Percentiles rank a stretch among this genome's conserved stretches.
Conservation (phyloP, 1,139 yeast genomes). For the Magnusiomyces paraingens region DNA sequence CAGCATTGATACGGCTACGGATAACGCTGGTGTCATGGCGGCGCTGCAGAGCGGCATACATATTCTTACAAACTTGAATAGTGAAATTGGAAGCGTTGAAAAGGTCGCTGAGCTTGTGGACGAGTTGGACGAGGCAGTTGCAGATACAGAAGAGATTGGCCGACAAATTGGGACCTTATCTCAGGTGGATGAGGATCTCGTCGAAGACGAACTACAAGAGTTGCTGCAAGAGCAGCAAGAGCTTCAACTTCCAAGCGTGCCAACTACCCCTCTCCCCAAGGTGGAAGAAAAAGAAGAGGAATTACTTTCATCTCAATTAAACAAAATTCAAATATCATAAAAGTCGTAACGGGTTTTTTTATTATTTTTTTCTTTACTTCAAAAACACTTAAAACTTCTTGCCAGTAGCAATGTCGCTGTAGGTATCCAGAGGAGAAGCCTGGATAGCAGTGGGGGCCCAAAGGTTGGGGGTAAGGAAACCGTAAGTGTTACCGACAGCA, state of each 20-base stretch:
- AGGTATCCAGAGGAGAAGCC: constrained; percentile 91
- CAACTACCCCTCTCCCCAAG: background rate
- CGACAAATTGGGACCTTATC: constrained; percentile 25
- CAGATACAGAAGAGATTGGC: constrained; percentile 32
- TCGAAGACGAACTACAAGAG: constrained; percentile 28
- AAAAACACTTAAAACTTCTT: constrained; percentile 14
- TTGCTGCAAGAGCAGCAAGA: constrained; percentile 19
- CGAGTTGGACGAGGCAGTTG: constrained; percentile 29
- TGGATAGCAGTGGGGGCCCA: constrained; percentile 84
- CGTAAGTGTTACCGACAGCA: constrained; percentile 99
- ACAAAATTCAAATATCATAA: background rate
- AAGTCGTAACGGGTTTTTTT: background rate
- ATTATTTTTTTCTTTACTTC: background rate
- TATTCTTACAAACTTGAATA: constrained; percentile 30
- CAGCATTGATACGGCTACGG: constrained; percentile 27
- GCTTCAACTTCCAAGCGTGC: constrained; percentile 1
- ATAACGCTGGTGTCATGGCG: constrained; percentile 24
- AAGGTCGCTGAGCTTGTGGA: constrained; percentile 34
- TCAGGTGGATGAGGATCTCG: constrained; percentile 26
- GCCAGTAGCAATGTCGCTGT: constrained; percentile 37
- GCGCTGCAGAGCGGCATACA: constrained; percentile 30
- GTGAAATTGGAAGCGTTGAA: constrained; percentile 32
- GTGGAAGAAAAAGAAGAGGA: background rate
- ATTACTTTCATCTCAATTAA: constrained; percentile 8
- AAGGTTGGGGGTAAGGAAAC: constrained; percentile 99